Evolutionary conservation across 768 basidiomycete genomes (phyloP).

Genomic region (Serendipita sp.): DNA sequence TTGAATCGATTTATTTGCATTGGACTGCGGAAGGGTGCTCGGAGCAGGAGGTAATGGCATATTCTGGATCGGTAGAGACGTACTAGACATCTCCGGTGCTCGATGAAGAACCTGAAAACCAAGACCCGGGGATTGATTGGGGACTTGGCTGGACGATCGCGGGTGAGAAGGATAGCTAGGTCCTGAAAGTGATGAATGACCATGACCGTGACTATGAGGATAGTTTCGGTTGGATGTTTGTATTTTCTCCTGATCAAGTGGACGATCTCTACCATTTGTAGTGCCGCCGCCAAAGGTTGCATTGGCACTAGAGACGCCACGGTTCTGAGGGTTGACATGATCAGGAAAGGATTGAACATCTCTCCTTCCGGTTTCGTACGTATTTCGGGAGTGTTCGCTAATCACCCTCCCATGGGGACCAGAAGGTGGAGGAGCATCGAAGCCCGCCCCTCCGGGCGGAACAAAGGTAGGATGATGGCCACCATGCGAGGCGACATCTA

Average conservation of each 20-base stretch:
- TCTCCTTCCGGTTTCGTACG: background rate
- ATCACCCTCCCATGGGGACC: no score
- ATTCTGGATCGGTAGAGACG: background rate
- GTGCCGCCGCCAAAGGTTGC: background rate
- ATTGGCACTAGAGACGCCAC: slow-evolving; percentile 8
- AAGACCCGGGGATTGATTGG: slow-evolving; percentile 2
- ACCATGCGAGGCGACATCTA: background rate
- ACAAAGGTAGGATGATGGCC: no score
- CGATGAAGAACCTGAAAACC: background rate
- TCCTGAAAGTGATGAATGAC: no score
- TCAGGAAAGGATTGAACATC: background rate
- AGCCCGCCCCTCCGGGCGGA: no score
- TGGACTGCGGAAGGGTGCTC: background rate
- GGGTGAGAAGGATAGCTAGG: background rate
- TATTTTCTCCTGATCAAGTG: no score
- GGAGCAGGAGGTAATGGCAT: background rate
- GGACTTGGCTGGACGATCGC: background rate
- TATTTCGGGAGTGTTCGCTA: no score
- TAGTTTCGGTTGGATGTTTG: no score
- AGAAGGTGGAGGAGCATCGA: no score
- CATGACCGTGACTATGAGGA: no score
- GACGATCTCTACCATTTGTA: no score
- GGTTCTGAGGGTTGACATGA: background rate
- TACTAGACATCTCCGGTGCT: background rate
- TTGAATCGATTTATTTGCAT: background rate